Evolutionary conservation across 2,329 filamentous ascomycete genomes (phyloP), one percentile per base, ranked within the genome.

Genomic region (Apiospora malaysiana): DNA sequence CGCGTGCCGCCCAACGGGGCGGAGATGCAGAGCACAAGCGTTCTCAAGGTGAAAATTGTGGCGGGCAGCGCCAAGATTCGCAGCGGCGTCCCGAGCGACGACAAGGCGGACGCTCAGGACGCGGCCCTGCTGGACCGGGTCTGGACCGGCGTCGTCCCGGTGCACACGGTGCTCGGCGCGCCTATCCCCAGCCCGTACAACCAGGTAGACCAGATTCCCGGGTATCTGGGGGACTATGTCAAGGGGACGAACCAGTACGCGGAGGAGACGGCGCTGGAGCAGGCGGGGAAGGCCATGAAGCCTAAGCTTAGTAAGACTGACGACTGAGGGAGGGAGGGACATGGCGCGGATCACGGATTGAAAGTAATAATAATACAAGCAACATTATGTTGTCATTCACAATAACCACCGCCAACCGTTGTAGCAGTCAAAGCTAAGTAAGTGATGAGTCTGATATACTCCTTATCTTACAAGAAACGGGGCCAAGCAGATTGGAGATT

Each of bases 61-160:
- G 89, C 89, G 68, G 94, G 92, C 5, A 94, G 92, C 77, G 93
- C 91, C 40, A 97, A 97, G 86, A 84, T 93, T 56, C 85, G 93
- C 9, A 84, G 86, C 32, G 93, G 93, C 0, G 85, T 85, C 49
- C 90, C 93, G 1, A 85, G 74, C 83, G 88, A 90, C 69, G 86
- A 88, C 18, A 82, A 77, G 71, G 80, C 77, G 18, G 88, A 90
- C 72, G 69, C 84, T 72, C 82, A 83, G 70, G 80, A 89, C 72
- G 78, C 78, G 16, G 81, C 78, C 18, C 71, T 87, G 7, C 75
- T 81, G n/a, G 78, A 76, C 2, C 75, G 79, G 10, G 83, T 86
- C 32, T 90, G 89, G 88, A 86, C 85, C 0, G 89, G 88, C 2
- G 87, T 89, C 1, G 78, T 90, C 65, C 88, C 94, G 0, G 86